Evolutionary conservation across 768 basidiomycete genomes (phyloP), one percentile per base, ranked within the genome.

Genomic region (Boletus reticulatus): DNA sequence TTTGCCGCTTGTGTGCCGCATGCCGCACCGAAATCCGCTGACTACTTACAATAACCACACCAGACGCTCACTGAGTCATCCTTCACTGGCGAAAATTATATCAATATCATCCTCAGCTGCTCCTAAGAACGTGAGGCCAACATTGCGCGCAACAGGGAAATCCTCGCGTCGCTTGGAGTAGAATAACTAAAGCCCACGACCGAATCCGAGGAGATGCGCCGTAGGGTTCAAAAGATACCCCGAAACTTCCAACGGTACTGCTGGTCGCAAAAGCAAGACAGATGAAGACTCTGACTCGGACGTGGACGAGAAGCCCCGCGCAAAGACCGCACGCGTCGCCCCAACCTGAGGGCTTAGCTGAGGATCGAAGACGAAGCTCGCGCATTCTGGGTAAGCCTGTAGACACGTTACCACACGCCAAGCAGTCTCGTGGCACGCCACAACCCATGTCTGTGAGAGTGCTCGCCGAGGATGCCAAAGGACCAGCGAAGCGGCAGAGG

Each of bases 281-380:
- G 48, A 63, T 66, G 42, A 57, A 53, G 39, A 56, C 75, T n/a
- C 43, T 62, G 66, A 65, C 9, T 59, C 65, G 62, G 67, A 65
- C 8, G 61, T 63, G 34, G 74, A 76, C 49, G 64, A 65, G n/a
- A 70, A 73, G 13, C 58, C 62, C 4, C 60, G 62, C 19, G 52
- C 59, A 6, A 66, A 69, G 54, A 14, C 20, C 0, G 53, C 57
- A 4, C 66, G 64, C 44, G 42, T 59, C 46, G n/a, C 58, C 62
- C 2, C 41, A 9, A 3, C 29, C 4, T 0, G 50, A 14, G 8
- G 48, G 4, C 2, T 24, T 37, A 6, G 10, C 43, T 3, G 59
- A 56, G 39, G 75, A 75, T 11, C 62, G 77, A 51, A 81, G 91
- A n/a, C 76, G 92, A 49, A 92, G 90, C 65, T 73, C 80, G 43